Base-by-base conservation (phyloP, 108 stramenopile genomes). In the Fistulifera pelliculosa region DNA sequence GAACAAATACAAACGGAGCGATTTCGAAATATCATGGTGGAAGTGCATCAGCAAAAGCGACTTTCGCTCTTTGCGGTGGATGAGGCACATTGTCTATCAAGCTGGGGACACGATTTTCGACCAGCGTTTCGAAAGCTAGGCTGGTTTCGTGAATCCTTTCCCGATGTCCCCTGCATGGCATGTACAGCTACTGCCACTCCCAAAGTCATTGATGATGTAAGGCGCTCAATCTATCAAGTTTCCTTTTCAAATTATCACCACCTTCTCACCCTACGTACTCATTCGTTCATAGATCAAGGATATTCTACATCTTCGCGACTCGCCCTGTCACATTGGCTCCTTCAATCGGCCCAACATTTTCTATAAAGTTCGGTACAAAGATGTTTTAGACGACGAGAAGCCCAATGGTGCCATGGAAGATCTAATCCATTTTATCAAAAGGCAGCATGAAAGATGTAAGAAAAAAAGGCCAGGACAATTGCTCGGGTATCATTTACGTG, bases 51-150 rank as follows among this genome's bases (percentile, higher is more conserved):
- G 45, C 52, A 69, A 19, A 61, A 85, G 16, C 71, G 77, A 14
- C 52, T 86, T 18, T 62, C 80, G 39, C 58, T 83, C 53, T 85
- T 99, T 68, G 96, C 95, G 8, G 70, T 99, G 26, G 98, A 99
- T 59, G 98, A 99, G 63, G 95, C 96, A 22, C 98, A 99, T 69
- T 98, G 98, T 73, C 45, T 96, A 16, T 83, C 84, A 27, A 73
- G 80, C 40, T 92, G 85, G 94, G 96, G 96, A 43, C 95, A 98
- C 73, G 96, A 96, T 71, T 96, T 95, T 66, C 82, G 80, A 51
- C 64, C 75, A 15, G 80, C 80, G 22, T 86, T 79, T 65, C 73
- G 71, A 43, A 68, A 74, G 53, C 54, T 90, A 17, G 39, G 54
- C 25, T 92, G 69, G 57, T 62, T 98, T 2, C 80, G 94, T 44